A percentile compares a stretch with the other conserved stretches of the same genome.
Evolutionary conservation across 345 rosid genomes (phyloP).

Genomic region (Camelina hispida): DNA sequence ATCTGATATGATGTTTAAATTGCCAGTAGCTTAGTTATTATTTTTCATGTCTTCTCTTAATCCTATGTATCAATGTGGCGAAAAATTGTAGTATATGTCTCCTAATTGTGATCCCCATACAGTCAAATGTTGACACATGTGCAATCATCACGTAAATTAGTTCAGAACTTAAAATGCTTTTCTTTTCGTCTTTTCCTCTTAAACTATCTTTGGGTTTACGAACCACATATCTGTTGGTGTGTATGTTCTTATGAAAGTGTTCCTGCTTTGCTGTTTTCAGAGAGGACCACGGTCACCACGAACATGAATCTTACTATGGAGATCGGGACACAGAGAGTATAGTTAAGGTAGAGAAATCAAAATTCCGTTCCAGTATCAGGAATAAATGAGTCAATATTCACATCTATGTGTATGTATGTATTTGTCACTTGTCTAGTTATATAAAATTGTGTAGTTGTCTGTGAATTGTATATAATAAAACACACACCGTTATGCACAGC

Average conservation of each 20-base stretch:
- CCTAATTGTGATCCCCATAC: slow-evolving; percentile 21
- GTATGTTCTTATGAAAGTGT: slow-evolving; percentile 12
- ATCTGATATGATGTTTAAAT: slow-evolving; percentile 26
- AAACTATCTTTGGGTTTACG: background rate
- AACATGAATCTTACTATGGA: slow-evolving; percentile 99
- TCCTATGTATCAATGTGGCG: slow-evolving; percentile 2
- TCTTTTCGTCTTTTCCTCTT: slow-evolving; percentile 8
- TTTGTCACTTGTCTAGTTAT: slow-evolving; percentile 17
- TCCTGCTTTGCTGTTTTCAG: slow-evolving; percentile 48
- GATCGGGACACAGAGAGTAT: slow-evolving; percentile 96
- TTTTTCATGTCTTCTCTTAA: slow-evolving; percentile 12
- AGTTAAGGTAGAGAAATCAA: slow-evolving; percentile 67
- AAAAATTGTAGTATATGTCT: background rate
- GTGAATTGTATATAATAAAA: background rate
- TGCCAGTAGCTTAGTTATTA: slow-evolving; percentile 9
- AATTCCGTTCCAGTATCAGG: slow-evolving; percentile 20
- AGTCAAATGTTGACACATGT: slow-evolving; percentile 31
- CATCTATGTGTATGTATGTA: slow-evolving; percentile 12
- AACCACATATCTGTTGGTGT: slow-evolving; percentile 18
- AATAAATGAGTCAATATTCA: slow-evolving; percentile 12
- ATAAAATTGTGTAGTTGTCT: slow-evolving; percentile 5
- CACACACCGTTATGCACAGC: background rate
- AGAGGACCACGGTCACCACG: slow-evolving; percentile 97
- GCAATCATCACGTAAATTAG: slow-evolving; percentile 13
- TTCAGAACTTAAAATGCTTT: background rate